Conservation (phyloP, 2,329 filamentous ascomycete genomes). For the Didymella sp. region DNA sequence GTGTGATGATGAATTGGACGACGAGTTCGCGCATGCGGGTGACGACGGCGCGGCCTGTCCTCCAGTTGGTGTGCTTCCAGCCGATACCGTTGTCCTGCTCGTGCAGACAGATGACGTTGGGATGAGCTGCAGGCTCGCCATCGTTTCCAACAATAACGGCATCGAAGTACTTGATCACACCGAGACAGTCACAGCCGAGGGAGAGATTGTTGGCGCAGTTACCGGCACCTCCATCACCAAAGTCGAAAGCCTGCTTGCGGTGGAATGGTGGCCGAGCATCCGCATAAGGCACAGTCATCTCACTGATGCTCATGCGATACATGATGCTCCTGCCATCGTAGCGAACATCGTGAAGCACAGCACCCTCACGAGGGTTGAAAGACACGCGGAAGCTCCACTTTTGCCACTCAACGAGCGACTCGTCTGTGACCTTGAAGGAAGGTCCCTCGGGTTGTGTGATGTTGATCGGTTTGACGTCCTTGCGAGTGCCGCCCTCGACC, state of each 20-base stretch:
- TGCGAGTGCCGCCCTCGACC: conserved; percentile 46
- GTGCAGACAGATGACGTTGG: conserved; percentile 72
- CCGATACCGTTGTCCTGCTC: conserved; percentile 73
- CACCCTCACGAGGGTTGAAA: conserved; percentile 61
- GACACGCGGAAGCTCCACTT: conserved; percentile 54
- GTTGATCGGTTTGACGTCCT: conserved; percentile 69
- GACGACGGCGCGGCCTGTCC: conserved; percentile 67
- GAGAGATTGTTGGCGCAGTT: conserved; percentile 71
- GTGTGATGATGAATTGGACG: conserved; percentile 71
- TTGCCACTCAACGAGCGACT: conserved; percentile 56
- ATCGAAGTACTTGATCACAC: conserved; percentile 71
- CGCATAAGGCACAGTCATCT: conserved; percentile 73
- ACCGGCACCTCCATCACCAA: conserved; percentile 73
- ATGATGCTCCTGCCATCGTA: conserved; percentile 71
- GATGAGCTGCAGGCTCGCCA: conserved; percentile 61
- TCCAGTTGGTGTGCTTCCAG: conserved; percentile 75
- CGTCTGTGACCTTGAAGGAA: conserved; percentile 65
- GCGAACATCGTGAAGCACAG: conserved; percentile 73
- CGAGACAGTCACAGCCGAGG: conserved; percentile 73
- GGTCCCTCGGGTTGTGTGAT: conserved; percentile 74
- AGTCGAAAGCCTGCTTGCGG: conserved; percentile 74
- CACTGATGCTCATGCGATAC: conserved; percentile 70
- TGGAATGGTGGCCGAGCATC: conserved; percentile 70
- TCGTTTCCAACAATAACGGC: conserved; percentile 60
- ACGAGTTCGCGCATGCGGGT: conserved; percentile 68